These are phyloP conservation scores for Metschnikowia lachancei DNA, from an alignment of 805 yeast genomes.

Conservation along the genomic window DNA sequence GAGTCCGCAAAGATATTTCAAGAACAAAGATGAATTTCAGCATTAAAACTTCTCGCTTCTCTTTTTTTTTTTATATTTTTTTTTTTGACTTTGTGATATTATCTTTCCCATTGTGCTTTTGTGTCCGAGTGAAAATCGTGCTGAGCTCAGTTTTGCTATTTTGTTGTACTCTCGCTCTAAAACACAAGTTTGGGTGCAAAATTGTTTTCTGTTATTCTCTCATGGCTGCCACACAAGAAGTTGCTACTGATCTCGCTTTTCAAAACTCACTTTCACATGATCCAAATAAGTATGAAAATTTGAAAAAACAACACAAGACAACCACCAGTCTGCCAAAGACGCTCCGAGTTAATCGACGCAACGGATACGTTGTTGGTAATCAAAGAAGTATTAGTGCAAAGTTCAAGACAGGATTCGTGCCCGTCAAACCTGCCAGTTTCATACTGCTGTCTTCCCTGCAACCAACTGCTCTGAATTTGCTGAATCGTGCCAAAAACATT, in stretches of 20 bases:
- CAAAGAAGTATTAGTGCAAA: slow-evolving; percentile 2
- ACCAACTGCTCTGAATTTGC: neutral
- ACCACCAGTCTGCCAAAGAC: slow-evolving; percentile 10
- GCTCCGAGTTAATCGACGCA: slow-evolving; percentile 6
- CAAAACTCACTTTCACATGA: slow-evolving; percentile 8
- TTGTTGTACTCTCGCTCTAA: neutral
- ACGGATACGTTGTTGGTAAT: slow-evolving; percentile 2
- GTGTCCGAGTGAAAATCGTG: neutral
- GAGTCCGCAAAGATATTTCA: too few species aligned
- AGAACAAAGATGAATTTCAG: too few species aligned
- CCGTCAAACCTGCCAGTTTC: slow-evolving; percentile 1
- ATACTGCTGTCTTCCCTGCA: slow-evolving; percentile 1
- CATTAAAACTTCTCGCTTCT: too few species aligned
- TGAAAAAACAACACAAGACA: slow-evolving; percentile 9
- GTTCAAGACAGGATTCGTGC: slow-evolving; percentile 15
- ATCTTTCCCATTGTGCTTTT: neutral
- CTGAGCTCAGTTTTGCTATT: neutral
- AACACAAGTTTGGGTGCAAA: slow-evolving; percentile 5
- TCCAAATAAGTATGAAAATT: slow-evolving; percentile 10
- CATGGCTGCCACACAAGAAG: slow-evolving; percentile 12
- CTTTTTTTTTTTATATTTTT: neutral
- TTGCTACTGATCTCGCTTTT: slow-evolving; percentile 15
- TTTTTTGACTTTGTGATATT: too few species aligned
- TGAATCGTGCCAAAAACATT: slow-evolving; percentile 1
- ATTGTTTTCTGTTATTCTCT: neutral